Conservation (phyloP, 192 early-diverging fungal genomes). For the Coemansia interrupta region DNA sequence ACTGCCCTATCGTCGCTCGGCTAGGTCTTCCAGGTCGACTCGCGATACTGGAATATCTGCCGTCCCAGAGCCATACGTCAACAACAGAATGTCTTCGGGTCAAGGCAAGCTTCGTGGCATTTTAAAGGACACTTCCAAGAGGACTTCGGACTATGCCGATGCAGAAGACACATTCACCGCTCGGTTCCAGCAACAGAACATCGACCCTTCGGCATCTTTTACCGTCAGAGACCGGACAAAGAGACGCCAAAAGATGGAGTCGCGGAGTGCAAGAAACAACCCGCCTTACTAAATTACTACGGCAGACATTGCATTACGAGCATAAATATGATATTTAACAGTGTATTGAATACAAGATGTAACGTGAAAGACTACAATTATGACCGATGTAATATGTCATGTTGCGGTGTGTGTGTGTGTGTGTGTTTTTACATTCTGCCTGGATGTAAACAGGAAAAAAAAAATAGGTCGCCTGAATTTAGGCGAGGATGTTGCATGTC, state of each 20-base stretch:
- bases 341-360: no score
- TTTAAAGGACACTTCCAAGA: not conserved
- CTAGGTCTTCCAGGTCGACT: constrained; percentile 3
- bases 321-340: no score
- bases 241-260: constrained; percentile 1
- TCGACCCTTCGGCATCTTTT: not conserved
- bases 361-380: not conserved
- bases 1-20: not conserved
- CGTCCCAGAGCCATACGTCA: not conserved
- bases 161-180: not conserved
- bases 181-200: constrained; percentile 1
- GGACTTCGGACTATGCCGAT: not conserved
- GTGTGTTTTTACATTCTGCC: no score
- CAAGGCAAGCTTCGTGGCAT: not conserved
- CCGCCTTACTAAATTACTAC: not conserved
- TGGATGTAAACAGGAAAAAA: not conserved
- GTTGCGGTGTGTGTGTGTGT: no score
- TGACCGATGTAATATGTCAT: not conserved
- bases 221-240: constrained; percentile 4
- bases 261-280: not conserved
- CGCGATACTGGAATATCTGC: constrained; percentile 7
- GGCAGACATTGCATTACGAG: not conserved
- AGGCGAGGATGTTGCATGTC: constrained; percentile 41
- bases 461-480: not conserved
- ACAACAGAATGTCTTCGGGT: not conserved